Evolutionary conservation across 768 basidiomycete genomes (phyloP).

Genomic region (Trametes sanguinea): DNA sequence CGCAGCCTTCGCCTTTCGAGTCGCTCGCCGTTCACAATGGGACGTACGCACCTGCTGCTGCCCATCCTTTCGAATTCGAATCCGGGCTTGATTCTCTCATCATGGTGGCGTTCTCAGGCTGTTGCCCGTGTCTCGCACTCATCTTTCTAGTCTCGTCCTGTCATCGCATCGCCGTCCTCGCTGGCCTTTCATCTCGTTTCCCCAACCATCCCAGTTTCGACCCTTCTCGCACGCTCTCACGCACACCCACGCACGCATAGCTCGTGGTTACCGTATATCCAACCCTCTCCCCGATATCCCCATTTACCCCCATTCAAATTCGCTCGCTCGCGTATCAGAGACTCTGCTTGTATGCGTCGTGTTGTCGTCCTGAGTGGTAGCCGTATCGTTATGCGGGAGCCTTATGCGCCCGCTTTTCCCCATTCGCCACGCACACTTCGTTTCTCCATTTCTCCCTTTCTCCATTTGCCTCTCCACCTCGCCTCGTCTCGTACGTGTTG

Average conservation of each 20-base stretch:
- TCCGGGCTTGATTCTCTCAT: not conserved
- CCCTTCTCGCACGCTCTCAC: not conserved
- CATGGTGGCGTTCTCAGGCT: too few species aligned
- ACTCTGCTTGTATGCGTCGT: too few species aligned
- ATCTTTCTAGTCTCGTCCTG: not conserved
- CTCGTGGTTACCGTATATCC: too few species aligned
- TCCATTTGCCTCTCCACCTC: too few species aligned
- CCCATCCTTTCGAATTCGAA: too few species aligned
- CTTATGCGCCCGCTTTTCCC: conserved; percentile 9
- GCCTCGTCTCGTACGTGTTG: not conserved
- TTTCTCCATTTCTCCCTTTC: not conserved
- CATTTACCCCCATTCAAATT: not conserved
- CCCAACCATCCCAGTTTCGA: too few species aligned
- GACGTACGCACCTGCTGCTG: too few species aligned
- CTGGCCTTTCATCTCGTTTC: too few species aligned
- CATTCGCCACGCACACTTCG: not conserved
- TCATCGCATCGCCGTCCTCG: too few species aligned
- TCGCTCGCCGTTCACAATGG: too few species aligned
- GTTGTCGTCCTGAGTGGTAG: not conserved
- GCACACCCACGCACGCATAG: not conserved
- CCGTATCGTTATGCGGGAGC: conserved; percentile 19
- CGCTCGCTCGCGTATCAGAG: too few species aligned
- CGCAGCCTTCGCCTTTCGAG: too few species aligned
- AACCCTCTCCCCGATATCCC: not conserved
- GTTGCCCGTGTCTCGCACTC: not conserved